Base-by-base conservation (phyloP, 352 stramenopile genomes). In the Pythium brachiatum region DNA sequence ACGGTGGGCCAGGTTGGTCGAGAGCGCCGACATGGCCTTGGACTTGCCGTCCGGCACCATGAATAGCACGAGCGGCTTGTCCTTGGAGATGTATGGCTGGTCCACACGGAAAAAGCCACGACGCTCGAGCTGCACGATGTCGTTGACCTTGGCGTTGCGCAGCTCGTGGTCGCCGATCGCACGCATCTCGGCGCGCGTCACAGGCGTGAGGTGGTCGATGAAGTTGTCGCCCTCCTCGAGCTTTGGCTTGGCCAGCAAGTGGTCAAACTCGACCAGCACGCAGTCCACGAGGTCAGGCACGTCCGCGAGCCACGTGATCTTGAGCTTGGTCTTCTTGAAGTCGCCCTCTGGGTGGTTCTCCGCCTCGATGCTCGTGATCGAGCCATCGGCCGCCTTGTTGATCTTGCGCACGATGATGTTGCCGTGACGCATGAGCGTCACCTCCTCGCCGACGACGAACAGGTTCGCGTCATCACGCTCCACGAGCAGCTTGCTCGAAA, bases 31-130 rank as follows among this genome's bases (percentile, higher is more conserved):
- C 83, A 95, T 95, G 65, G 86, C 80, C 71, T 89, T 90, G 55
- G 79, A 75, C 81, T 99, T 99, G 47, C 98, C 98, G 76, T 99
- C 97, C 1, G 98, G 98, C 62, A 99, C 97, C 89, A 99, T 99
- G 81, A 99, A 99, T 12, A 99, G 82, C 53, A 98, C 81, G 13
- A 99, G 73, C n/a, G 95, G 94, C 67, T 94, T 95, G 41, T 91
- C 81, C 51, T 80, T 78, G 36, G 78, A 92, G 43, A 90, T 58
- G 68, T 93, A 91, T 29, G 85, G 76, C 69, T 79, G 50, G 66
- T 98, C 92, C 48, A 96, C 89, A 43, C 97, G 87, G 80, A 98
- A 99, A 85, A 98, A 99, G 32, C 97, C 98, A 66, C 97, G 92
- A 64, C 98, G 91, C 78, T 99, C 97, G 9, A 99, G 83, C 82